Evolutionary conservation across 768 basidiomycete species (phyloP).

Genomic region (Lenzites betulinus): DNA sequence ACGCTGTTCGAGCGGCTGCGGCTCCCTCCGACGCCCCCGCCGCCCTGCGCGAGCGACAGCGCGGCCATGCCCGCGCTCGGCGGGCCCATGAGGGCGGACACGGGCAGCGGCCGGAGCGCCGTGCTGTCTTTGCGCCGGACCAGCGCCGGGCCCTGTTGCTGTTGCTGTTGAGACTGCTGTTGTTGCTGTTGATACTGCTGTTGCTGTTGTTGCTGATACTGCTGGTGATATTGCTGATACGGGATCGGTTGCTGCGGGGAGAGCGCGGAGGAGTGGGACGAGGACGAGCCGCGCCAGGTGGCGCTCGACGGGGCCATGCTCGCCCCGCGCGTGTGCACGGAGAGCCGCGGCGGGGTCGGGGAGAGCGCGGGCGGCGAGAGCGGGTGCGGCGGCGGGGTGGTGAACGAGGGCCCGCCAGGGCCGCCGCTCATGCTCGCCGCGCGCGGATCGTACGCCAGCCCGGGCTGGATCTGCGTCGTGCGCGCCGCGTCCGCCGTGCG

Average conservation of each 20-base stretch:
- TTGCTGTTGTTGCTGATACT: neutral
- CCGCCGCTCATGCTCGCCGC: neutral
- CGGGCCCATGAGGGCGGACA: conserved; percentile 23
- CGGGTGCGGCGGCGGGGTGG: conserved; percentile 11
- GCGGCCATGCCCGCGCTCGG: conserved; percentile 1
- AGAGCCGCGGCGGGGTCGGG: conserved; percentile 2
- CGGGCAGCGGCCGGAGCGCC: conserved; percentile 25
- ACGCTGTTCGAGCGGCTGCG: conserved; percentile 20
- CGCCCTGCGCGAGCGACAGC: conserved; percentile 6
- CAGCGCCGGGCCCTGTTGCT: conserved; percentile 19
- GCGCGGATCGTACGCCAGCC: neutral
- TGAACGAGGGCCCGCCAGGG: neutral
- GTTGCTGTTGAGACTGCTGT: neutral
- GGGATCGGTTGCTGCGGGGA: neutral
- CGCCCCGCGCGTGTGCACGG: neutral
- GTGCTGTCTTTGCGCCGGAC: conserved; percentile 27
- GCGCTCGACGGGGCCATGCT: neutral
- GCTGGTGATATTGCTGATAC: neutral
- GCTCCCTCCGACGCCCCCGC: conserved; percentile 10
- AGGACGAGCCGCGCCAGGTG: neutral
- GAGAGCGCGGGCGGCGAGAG: conserved; percentile 7
- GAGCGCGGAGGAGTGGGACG: neutral
- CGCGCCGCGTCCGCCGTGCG: neutral
- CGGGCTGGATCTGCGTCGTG: conserved; percentile 7
- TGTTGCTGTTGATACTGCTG: too few relatives aligned